A percentile compares a stretch with the other conserved stretches of the same genome.
These are phyloP conservation scores for Rhododendron henanense DNA, from an alignment of 148 eudicot species.

Conservation along the genomic window DNA sequence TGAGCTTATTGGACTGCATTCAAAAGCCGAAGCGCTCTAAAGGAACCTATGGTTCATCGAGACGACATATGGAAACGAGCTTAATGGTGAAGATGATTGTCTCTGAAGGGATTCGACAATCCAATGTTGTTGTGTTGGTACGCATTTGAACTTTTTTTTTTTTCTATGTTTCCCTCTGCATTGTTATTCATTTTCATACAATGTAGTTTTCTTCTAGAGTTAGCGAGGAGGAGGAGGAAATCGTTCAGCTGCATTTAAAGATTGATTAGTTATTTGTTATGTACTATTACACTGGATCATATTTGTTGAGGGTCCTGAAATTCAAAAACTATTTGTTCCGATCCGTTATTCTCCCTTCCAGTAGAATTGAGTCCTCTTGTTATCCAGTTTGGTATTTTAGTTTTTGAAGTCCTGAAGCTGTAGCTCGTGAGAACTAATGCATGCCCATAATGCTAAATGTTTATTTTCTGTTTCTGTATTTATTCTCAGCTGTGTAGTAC, in stretches of 20 bases:
- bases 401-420: constrained; percentile 10
- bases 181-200: constrained; percentile 33
- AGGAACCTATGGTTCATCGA: constrained; percentile 9
- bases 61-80: background rate
- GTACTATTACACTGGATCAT: constrained; percentile 8
- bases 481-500: constrained; percentile 18
- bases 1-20: constrained; percentile 17
- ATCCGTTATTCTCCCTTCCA: constrained; percentile 6
- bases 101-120: constrained; percentile 25
- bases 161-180: constrained; percentile 18
- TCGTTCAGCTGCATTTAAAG: constrained; percentile 5
- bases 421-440: constrained; percentile 27
- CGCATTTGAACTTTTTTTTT: constrained; percentile 12
- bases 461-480: constrained; percentile 6
- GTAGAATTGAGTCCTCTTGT: constrained; percentile 4
- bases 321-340: constrained; percentile 5
- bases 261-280: constrained; percentile 12
- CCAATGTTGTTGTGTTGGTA: constrained; percentile 26
- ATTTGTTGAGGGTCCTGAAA: constrained; percentile 10
- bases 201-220: constrained; percentile 30
- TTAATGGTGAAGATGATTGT: constrained; percentile 7
- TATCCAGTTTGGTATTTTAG: constrained; percentile 8
- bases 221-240: constrained; percentile 19
- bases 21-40: background rate
- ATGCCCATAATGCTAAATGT: constrained; percentile 9